Conservation (phyloP, 1,139 yeast species). For the Blastobotrys aristatus region DNA sequence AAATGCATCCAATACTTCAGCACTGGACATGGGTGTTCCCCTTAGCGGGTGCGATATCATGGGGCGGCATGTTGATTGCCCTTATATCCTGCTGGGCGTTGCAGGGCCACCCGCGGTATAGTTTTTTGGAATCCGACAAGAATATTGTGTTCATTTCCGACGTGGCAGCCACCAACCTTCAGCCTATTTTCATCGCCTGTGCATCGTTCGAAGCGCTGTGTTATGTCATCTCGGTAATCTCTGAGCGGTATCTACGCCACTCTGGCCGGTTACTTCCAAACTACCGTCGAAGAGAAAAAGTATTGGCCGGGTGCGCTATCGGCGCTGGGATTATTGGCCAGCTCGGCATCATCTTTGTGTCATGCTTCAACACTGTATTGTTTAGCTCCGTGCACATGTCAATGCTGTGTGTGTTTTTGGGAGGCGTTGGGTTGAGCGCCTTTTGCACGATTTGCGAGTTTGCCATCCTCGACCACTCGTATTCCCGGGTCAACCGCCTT, state of each 20-base stretch:
- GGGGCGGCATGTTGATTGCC: slow-evolving; percentile 80
- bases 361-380: slow-evolving; percentile 64
- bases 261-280: slow-evolving; percentile 52
- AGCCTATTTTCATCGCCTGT: slow-evolving; percentile 80
- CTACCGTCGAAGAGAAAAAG: slow-evolving; percentile 45
- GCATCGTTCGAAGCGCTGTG: slow-evolving; percentile 74
- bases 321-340: slow-evolving; percentile 61
- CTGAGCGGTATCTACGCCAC: slow-evolving; percentile 53
- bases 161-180: slow-evolving; percentile 77
- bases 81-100: slow-evolving; percentile 66
- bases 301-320: slow-evolving; percentile 49
- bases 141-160: slow-evolving; percentile 73
- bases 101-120: slow-evolving; percentile 71
- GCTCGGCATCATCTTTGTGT: slow-evolving; percentile 66
- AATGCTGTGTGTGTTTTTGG: slow-evolving; percentile 71
- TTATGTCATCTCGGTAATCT: slow-evolving; percentile 59
- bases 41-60: slow-evolving; percentile 48
- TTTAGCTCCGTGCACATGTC: slow-evolving; percentile 59
- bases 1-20: slow-evolving; percentile 13
- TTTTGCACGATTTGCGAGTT: slow-evolving; percentile 57
- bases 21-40: slow-evolving; percentile 45
- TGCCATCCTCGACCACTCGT: slow-evolving; percentile 54
- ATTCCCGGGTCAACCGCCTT: slow-evolving; percentile 38
- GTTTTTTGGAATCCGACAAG: slow-evolving; percentile 47
- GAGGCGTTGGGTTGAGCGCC: slow-evolving; percentile 61